phyloP scores from a whole-genome alignment of 768 basidiomycete genomes.

The Asterophora lycoperdoides region DNA sequence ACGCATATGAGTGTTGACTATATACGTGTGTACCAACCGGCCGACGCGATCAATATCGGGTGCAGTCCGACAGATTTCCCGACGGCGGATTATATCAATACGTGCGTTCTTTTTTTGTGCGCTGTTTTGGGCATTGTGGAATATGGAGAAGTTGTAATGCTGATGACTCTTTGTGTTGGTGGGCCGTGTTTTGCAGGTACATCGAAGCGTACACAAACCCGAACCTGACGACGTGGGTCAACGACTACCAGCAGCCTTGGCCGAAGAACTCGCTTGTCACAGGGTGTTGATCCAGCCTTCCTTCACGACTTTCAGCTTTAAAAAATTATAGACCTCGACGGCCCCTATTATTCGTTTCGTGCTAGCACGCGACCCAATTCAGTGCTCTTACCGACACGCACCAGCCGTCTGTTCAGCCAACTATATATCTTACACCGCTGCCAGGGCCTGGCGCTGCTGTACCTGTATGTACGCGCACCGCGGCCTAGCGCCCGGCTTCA shows the following conservation, averaged over 20 bases:
- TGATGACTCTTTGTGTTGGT: background rate
- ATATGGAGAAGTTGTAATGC: background rate
- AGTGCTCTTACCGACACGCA: no score
- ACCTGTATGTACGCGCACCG: no score
- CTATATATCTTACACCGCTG: no score
- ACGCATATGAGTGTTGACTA: conserved; percentile 43
- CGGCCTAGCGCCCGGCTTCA: no score
- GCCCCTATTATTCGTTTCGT: no score
- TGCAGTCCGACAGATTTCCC: conserved; percentile 67
- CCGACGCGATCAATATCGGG: conserved; percentile 60
- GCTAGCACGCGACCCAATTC: no score
- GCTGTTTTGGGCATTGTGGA: no score
- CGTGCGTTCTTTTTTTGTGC: conserved; percentile 30
- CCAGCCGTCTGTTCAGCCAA: no score
- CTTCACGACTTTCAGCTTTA: no score
- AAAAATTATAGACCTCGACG: no score
- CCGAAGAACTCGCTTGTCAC: conserved; percentile 55
- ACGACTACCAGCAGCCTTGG: conserved; percentile 49
- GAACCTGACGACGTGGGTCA: conserved; percentile 50
- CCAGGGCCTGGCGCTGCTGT: no score
- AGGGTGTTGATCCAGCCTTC: conserved; percentile 25
- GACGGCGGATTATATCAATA: conserved; percentile 67
- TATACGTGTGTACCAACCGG: conserved; percentile 69
- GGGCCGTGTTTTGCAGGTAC: conserved; percentile 31
- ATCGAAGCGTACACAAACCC: conserved; percentile 70